Evolutionary conservation across 1,284 basidiomycete genomes (phyloP).

Genomic region (Papiliotrema nemorosa): DNA sequence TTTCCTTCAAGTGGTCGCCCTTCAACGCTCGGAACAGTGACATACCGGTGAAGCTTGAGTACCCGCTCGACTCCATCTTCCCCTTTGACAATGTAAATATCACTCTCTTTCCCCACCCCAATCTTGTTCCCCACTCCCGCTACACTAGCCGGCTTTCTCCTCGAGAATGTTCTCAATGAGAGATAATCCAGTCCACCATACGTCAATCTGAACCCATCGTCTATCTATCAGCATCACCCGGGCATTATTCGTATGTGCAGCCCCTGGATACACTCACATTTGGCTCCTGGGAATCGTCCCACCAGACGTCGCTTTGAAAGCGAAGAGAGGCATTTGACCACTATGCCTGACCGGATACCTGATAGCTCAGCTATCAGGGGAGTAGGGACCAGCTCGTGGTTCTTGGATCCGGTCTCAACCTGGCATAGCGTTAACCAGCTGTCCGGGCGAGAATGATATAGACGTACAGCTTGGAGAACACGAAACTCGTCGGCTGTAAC

Average conservation of each 20-base stretch:
- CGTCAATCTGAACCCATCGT: conserved; percentile 94
- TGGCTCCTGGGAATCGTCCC: conserved; percentile 82
- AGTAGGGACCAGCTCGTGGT: conserved; percentile 92
- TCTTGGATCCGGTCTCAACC: conserved; percentile 98
- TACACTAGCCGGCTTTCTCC: conserved; percentile 68
- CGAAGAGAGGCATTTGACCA: conserved; percentile 86
- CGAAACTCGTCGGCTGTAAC: conserved; percentile 89
- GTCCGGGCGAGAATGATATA: background rate
- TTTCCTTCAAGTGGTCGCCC: background rate
- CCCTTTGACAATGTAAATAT: conserved; percentile 91
- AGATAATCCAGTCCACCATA: conserved; percentile 98
- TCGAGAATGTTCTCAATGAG: conserved; percentile 87
- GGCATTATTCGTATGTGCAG: background rate
- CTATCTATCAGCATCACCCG: conserved; percentile 50
- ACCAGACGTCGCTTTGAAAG: conserved; percentile 90
- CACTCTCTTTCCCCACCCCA: conserved; percentile 96
- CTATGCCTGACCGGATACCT: conserved; percentile 81
- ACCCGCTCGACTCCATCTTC: conserved; percentile 79
- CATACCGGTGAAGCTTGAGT: conserved; percentile 83
- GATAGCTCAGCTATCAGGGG: conserved; percentile 86
- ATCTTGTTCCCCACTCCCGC: conserved; percentile 94
- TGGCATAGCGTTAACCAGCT: conserved; percentile 40
- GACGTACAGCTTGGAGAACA: conserved; percentile 80
- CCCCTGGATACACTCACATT: conserved; percentile 59
- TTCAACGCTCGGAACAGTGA: background rate